Evolutionary conservation across 75 land plant species (phyloP).

Genomic region (Adiantum capillusveneris): DNA sequence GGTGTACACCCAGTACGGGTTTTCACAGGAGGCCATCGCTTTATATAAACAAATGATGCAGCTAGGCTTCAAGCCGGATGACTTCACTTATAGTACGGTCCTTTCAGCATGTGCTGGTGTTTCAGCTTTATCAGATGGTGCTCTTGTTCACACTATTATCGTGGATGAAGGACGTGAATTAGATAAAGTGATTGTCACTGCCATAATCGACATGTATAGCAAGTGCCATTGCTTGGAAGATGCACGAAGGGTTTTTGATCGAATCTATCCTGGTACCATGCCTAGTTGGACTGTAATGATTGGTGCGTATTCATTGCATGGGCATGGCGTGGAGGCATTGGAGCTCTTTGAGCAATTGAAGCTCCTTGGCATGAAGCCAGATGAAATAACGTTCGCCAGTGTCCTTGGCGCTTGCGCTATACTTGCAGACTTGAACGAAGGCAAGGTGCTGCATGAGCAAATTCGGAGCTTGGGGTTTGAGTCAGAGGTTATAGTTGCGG

Average conservation of each 20-base stretch:
- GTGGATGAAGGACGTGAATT: slow-evolving; percentile 5
- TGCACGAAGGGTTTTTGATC: slow-evolving; percentile 10
- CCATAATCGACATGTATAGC: slow-evolving; percentile 15
- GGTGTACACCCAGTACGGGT: slow-evolving; percentile 22
- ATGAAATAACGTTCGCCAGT: slow-evolving; percentile 18
- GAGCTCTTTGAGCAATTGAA: slow-evolving; percentile 7
- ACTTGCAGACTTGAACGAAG: slow-evolving; percentile 15
- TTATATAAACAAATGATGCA: slow-evolving; percentile 10
- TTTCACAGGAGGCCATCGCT: slow-evolving; percentile 10
- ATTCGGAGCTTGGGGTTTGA: slow-evolving; percentile 7
- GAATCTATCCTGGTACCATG: slow-evolving; percentile 5
- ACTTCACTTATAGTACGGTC: slow-evolving; percentile 11
- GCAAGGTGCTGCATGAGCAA: slow-evolving; percentile 4
- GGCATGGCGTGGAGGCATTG: slow-evolving; percentile 3
- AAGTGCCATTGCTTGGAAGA: slow-evolving; percentile 12
- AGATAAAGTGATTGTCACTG: slow-evolving; percentile 6
- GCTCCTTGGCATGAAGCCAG: slow-evolving; percentile 11
- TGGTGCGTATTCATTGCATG: slow-evolving; percentile 17
- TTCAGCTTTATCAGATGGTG: slow-evolving; percentile 7
- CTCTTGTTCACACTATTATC: slow-evolving; percentile 4
- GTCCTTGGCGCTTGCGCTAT: slow-evolving; percentile 12
- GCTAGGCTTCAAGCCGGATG: slow-evolving; percentile 5
- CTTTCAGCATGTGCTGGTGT: slow-evolving; percentile 13
- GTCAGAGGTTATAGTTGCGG: slow-evolving; percentile 2
- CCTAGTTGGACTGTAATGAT: slow-evolving; percentile 13